Conservation (phyloP, 2,329 filamentous ascomycete genomes). For the Epichloe bromicola region DNA sequence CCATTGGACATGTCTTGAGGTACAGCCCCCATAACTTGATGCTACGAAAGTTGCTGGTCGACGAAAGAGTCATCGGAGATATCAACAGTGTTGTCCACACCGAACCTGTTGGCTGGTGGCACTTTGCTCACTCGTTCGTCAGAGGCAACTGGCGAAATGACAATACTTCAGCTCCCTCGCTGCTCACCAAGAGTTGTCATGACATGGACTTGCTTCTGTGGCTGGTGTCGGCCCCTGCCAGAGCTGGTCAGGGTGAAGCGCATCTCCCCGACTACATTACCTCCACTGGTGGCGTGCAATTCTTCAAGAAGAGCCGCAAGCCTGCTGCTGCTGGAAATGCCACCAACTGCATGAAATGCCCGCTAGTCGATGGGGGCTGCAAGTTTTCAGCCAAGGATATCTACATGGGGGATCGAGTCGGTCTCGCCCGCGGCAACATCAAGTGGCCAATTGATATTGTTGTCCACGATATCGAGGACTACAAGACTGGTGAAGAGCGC, state of each 20-base stretch:
- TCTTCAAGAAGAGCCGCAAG: conserved; percentile 66
- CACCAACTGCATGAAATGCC: conserved; percentile 77
- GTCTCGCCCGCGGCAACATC: conserved; percentile 51
- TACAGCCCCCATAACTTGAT: conserved; percentile 85
- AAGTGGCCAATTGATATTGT: conserved; percentile 82
- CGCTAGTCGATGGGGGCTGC: conserved; percentile 53
- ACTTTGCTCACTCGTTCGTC: conserved; percentile 84
- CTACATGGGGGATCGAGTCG: conserved; percentile 55
- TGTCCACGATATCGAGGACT: conserved; percentile 83
- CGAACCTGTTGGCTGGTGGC: conserved; percentile 93
- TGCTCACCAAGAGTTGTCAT: conserved; percentile 92
- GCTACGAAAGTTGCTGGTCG: conserved; percentile 63
- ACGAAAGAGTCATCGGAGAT: conserved; percentile 68
- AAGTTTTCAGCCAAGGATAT: conserved; percentile 77
- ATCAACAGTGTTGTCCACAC: conserved; percentile 80
- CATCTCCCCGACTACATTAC: conserved; percentile 67
- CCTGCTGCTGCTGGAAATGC: conserved; percentile 59
- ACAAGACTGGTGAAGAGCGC: conserved; percentile 31
- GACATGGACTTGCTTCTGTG: conserved; percentile 90
- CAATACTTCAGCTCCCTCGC: conserved; percentile 60
- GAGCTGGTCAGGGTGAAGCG: conserved; percentile 31
- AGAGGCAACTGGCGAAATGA: conserved; percentile 88
- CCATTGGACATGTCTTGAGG: conserved; percentile 83
- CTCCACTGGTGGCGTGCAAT: conserved; percentile 63
- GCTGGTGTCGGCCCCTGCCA: conserved; percentile 64